Evolutionary conservation across 495 filamentous ascomycete species (phyloP).

Genomic region (Daldinia childiae): DNA sequence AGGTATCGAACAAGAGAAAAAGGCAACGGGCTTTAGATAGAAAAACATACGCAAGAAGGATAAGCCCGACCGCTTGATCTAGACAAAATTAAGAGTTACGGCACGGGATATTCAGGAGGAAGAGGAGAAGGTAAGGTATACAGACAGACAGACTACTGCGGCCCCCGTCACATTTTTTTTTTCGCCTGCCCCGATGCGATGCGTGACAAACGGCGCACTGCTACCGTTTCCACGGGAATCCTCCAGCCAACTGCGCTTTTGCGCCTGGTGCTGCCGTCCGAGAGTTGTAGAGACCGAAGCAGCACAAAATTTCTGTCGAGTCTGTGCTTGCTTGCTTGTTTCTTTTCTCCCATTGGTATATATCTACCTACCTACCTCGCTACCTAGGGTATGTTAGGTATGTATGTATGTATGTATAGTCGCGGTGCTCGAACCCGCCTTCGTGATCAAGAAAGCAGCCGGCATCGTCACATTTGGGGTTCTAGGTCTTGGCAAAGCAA

Average conservation of each 20-base stretch:
- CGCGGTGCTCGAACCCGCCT: conserved; percentile 16
- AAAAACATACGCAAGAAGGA: conserved; percentile 9
- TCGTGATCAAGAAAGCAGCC: conserved; percentile 12
- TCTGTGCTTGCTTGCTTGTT: neutral
- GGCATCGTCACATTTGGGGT: conserved; percentile 14
- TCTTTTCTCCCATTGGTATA: conserved; percentile 1
- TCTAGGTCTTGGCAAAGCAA: conserved; percentile 20
- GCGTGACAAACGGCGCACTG: conserved; percentile 39
- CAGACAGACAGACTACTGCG: conserved; percentile 31
- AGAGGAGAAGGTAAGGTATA: conserved; percentile 12
- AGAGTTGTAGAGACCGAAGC: conserved; percentile 13
- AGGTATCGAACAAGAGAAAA: neutral
- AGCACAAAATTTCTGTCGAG: neutral
- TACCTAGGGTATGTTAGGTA: neutral
- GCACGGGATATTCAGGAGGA: conserved; percentile 11
- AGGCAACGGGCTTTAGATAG: conserved; percentile 6
- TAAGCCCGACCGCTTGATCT: neutral
- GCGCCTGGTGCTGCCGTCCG: conserved; percentile 20
- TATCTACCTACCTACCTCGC: too few relatives aligned
- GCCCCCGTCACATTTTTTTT: conserved; percentile 34
- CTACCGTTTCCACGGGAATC: conserved; percentile 33
- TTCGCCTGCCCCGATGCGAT: conserved; percentile 20
- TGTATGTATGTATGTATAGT: neutral
- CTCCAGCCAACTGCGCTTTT: conserved; percentile 10
- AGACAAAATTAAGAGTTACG: conserved; percentile 12